Conservation (phyloP, 2,329 filamentous ascomycete species). For the Fusarium duplospermum region DNA sequence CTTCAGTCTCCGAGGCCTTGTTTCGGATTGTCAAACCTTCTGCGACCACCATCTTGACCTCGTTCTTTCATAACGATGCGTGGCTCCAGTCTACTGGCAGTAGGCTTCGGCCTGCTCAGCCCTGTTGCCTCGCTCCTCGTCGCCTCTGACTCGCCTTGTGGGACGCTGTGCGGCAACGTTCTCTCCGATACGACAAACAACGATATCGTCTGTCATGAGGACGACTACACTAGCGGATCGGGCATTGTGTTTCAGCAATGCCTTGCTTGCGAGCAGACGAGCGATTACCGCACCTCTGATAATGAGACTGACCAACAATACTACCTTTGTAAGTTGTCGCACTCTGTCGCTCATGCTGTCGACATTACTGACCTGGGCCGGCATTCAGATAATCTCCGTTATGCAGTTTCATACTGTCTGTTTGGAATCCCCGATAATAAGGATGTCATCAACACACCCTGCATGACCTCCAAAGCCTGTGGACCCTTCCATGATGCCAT, state of each 20-base stretch:
- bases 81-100: slow-evolving; percentile 22
- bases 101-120: slow-evolving; percentile 32
- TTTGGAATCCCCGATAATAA: slow-evolving; percentile 61
- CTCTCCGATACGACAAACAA: slow-evolving; percentile 56
- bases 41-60: neutral
- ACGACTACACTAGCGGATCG: slow-evolving; percentile 51
- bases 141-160: slow-evolving; percentile 61
- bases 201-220: slow-evolving; percentile 62
- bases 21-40: neutral
- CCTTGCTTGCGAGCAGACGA: slow-evolving; percentile 63
- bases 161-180: slow-evolving; percentile 64
- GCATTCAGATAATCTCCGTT: slow-evolving; percentile 68
- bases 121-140: slow-evolving; percentile 54
- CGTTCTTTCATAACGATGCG: slow-evolving; percentile 11
- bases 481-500: slow-evolving; percentile 60
- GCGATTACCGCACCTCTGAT: slow-evolving; percentile 56
- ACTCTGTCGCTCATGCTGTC: neutral
- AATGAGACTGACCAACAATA: slow-evolving; percentile 65
- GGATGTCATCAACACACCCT: slow-evolving; percentile 59
- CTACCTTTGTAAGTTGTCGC: slow-evolving; percentile 63
- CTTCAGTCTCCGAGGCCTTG: neutral
- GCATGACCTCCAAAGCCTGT: slow-evolving; percentile 66
- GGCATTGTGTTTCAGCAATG: slow-evolving; percentile 65
- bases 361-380: slow-evolving; percentile 23
- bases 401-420: slow-evolving; percentile 65